Evolutionary conservation across 2,329 filamentous ascomycete genomes (phyloP).

Genomic region (Penicillium sp.): DNA sequence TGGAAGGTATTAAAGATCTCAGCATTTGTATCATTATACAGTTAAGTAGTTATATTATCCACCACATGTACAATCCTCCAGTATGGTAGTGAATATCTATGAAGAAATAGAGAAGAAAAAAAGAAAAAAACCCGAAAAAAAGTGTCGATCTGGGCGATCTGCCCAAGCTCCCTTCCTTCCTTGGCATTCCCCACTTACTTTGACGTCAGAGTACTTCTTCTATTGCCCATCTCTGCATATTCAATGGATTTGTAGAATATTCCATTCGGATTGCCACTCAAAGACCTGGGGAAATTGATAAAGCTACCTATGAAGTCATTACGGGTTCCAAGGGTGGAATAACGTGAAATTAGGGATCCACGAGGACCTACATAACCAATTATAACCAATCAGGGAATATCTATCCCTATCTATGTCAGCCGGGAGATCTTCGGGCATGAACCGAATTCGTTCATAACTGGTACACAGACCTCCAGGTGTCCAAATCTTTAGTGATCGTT

Average conservation of each 20-base stretch:
- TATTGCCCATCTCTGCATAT: neutral
- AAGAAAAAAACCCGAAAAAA: too few species aligned
- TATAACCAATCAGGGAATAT: neutral
- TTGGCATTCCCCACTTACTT: neutral
- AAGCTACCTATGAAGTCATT: constrained; percentile 1
- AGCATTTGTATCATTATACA: neutral
- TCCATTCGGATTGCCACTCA: neutral
- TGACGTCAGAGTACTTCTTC: neutral
- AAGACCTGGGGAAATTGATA: neutral
- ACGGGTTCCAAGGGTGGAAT: neutral
- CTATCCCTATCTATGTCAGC: neutral
- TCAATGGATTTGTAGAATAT: neutral
- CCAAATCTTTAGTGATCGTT: neutral
- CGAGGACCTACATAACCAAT: neutral
- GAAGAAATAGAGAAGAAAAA: too few species aligned
- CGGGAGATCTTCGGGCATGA: neutral
- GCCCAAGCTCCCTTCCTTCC: neutral
- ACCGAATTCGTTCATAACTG: neutral
- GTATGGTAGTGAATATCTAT: neutral
- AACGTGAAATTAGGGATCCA: neutral
- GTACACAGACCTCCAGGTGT: neutral
- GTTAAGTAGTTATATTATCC: neutral
- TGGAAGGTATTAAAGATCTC: neutral
- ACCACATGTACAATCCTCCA: accelerated
- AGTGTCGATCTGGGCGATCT: neutral